Evolutionary conservation across 2,329 filamentous ascomycete genomes (phyloP).

Genomic region (Fusarium hostae): DNA sequence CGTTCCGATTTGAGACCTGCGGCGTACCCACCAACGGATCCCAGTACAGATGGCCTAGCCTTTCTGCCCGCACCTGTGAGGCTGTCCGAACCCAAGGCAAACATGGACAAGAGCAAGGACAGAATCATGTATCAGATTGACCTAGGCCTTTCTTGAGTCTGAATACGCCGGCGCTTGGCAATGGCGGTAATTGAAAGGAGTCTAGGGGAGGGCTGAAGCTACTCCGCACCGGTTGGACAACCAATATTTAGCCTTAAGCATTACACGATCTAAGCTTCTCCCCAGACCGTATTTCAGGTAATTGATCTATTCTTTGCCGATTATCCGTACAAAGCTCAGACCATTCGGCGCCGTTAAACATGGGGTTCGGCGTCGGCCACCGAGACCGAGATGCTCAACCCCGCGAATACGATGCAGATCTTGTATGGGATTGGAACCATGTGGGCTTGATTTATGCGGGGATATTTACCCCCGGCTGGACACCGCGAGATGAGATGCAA

Average conservation of each 20-base stretch:
- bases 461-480: conserved; percentile 5
- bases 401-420: conserved; percentile 17
- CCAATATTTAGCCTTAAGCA: not conserved
- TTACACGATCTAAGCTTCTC: not conserved
- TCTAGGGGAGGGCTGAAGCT: not conserved
- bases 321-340: not conserved
- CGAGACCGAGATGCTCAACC: conserved; percentile 7
- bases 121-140: rapidly evolving
- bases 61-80: not conserved
- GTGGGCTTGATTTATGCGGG: conserved; percentile 21
- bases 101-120: too few relatives aligned
- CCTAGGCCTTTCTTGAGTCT: too few relatives aligned
- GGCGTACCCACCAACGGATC: too few relatives aligned
- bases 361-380: conserved; percentile 11
- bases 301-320: not conserved
- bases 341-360: not conserved
- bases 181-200: too few relatives aligned
- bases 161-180: not conserved
- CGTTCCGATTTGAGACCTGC: not conserved
- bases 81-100: rapidly evolving
- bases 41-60: not conserved
- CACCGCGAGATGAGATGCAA: conserved; percentile 12
- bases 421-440: not conserved
- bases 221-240: not conserved
- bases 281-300: not conserved